Evolutionary conservation across 805 yeast genomes (phyloP).

Genomic region (Teunomyces funiuensis): DNA sequence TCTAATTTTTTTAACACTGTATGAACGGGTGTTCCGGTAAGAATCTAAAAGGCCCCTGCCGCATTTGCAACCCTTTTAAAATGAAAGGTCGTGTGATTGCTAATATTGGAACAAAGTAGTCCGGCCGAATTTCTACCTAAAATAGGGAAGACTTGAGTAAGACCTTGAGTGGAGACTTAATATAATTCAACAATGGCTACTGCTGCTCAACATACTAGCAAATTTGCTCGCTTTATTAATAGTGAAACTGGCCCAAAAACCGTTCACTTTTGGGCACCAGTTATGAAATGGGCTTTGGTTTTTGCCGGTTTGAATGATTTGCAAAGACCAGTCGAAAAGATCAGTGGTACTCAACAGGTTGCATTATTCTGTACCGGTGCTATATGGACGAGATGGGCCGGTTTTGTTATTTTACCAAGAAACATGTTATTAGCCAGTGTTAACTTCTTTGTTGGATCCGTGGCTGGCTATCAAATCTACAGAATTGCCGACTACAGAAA

Average conservation of each 20-base stretch:
- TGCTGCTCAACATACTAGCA: slow-evolving; percentile 40
- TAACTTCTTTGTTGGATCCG: slow-evolving; percentile 87
- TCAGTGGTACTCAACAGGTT: slow-evolving; percentile 85
- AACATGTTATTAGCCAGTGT: slow-evolving; percentile 87
- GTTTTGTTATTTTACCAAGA: slow-evolving; percentile 83
- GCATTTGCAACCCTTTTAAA: background rate
- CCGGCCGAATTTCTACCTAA: slow-evolving; percentile 2
- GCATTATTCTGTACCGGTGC: slow-evolving; percentile 89
- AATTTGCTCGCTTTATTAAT: slow-evolving; percentile 68
- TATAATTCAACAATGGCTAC: slow-evolving; percentile 21
- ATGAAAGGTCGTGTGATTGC: slow-evolving; percentile 2
- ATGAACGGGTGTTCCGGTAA: background rate
- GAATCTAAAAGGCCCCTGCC: background rate
- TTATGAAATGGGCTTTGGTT: slow-evolving; percentile 79
- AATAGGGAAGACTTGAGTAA: background rate
- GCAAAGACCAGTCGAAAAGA: slow-evolving; percentile 86
- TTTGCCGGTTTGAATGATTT: slow-evolving; percentile 88
- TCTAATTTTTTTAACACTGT: background rate
- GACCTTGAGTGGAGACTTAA: background rate
- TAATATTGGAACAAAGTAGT: slow-evolving; percentile 1
- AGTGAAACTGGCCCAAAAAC: slow-evolving; percentile 96
- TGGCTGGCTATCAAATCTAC: slow-evolving; percentile 80
- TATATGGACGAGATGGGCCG: slow-evolving; percentile 98
- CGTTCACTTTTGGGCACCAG: slow-evolving; percentile 91
- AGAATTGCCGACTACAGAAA: slow-evolving; percentile 72